phyloP scores from a whole-genome alignment of 768 basidiomycete species.

The Amanita polypyramis region DNA sequence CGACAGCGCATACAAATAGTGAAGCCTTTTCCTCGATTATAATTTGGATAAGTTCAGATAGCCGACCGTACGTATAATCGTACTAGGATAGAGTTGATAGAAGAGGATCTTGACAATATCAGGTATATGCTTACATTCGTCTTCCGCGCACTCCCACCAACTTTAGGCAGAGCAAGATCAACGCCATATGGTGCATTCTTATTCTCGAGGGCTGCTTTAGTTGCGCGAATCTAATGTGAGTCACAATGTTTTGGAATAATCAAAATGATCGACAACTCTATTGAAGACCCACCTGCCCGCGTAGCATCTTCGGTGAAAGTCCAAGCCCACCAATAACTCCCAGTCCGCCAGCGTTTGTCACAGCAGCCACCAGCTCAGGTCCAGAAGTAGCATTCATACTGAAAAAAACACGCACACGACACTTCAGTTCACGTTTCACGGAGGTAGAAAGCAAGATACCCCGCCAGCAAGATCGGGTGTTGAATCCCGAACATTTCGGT shows the following conservation, averaged over 20 bases:
- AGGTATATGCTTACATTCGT: conserved; percentile 53
- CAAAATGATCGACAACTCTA: background rate
- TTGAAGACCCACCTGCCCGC: conserved; percentile 48
- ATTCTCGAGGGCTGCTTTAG: conserved; percentile 67
- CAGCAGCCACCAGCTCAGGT: conserved; percentile 84
- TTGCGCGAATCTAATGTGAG: conserved; percentile 45
- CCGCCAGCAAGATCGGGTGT: conserved; percentile 83
- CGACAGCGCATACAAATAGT: conserved; percentile 88
- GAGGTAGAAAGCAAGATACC: conserved; percentile 21
- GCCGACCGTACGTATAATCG: conserved; percentile 84
- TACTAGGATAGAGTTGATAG: conserved; percentile 29
- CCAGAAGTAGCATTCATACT: conserved; percentile 42
- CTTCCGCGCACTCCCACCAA: conserved; percentile 82
- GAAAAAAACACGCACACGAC: background rate
- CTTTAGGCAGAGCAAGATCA: conserved; percentile 79
- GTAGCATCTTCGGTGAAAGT: conserved; percentile 74
- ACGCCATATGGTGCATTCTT: conserved; percentile 83
- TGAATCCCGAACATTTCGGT: conserved; percentile 83
- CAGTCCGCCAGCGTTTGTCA: conserved; percentile 88
- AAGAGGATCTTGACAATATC: background rate
- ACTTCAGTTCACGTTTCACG: background rate
- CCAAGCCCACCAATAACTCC: conserved; percentile 90
- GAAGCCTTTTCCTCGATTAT: conserved; percentile 86
- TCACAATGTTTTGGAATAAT: background rate
- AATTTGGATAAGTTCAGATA: conserved; percentile 76